phyloP scores from a whole-genome alignment of 768 basidiomycete species.

The Suillus plorans region DNA sequence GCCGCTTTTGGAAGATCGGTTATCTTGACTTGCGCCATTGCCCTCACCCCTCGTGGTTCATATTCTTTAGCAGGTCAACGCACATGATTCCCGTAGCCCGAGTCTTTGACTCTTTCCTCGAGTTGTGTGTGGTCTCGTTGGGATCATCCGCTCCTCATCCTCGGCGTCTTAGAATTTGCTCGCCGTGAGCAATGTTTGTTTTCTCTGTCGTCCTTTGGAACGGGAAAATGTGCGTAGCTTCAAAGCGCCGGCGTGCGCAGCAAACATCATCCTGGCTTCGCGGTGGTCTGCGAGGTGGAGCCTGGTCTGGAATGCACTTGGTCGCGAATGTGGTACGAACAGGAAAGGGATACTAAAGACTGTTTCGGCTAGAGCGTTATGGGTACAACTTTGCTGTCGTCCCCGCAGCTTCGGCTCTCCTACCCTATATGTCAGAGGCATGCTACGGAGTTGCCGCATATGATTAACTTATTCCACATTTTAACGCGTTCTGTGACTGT shows the following conservation, averaged over 20 bases:
- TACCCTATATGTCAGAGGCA: constrained; percentile 16
- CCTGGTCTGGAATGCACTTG: constrained; percentile 19
- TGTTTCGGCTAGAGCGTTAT: constrained; percentile 12
- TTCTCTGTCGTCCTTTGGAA: constrained; percentile 21
- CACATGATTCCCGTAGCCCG: constrained; percentile 40
- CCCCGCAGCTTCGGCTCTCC: constrained; percentile 20
- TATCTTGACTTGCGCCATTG: constrained; percentile 5
- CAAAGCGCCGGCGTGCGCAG: constrained; percentile 52
- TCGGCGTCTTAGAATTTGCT: constrained; percentile 56
- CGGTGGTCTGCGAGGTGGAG: constrained; percentile 29
- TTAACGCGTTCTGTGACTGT: not conserved
- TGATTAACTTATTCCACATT: constrained; percentile 34
- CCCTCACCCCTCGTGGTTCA: constrained; percentile 21
- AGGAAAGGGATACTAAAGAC: constrained; percentile 28
- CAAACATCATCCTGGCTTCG: constrained; percentile 52
- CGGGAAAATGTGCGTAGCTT: constrained; percentile 34
- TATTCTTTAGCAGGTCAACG: constrained; percentile 33
- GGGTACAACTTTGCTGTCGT: constrained; percentile 14
- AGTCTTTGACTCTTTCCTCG: constrained; percentile 43
- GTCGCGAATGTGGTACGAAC: constrained; percentile 34
- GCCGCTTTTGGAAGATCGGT: constrained; percentile 25
- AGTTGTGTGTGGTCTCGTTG: constrained; percentile 18
- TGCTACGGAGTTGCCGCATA: constrained; percentile 26
- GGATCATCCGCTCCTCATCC: constrained; percentile 32
- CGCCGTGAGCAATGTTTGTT: constrained; percentile 47